phyloP scores from a whole-genome alignment of 2,329 filamentous ascomycete species.

The Exophiala aquamarina region DNA sequence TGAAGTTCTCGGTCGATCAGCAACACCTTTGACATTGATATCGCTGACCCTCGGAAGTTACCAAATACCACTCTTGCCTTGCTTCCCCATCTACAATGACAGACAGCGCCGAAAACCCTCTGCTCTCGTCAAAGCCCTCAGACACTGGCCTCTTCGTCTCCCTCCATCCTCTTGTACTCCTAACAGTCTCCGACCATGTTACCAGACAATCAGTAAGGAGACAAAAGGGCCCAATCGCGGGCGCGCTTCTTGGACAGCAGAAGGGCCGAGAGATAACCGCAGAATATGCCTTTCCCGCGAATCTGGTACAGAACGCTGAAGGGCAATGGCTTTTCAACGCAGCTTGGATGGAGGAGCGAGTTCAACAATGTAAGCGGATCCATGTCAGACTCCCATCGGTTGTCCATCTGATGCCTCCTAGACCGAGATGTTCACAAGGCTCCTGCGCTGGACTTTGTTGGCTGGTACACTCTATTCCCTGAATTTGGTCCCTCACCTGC shows the following conservation, averaged over 20 bases:
- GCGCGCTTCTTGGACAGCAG: constrained; percentile 87
- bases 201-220: constrained; percentile 81
- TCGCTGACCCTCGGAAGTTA: too few relatives aligned
- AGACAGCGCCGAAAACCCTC: constrained; percentile 49
- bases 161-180: constrained; percentile 89
- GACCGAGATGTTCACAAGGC: constrained; percentile 87
- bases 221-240: constrained; percentile 74
- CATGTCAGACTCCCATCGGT: background rate
- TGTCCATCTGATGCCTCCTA: constrained; percentile 38
- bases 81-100: too few relatives aligned
- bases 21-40: too few relatives aligned
- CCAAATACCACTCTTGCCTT: too few relatives aligned
- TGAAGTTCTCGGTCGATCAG: too few relatives aligned
- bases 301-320: constrained; percentile 51
- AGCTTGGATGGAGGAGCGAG: constrained; percentile 71
- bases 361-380: constrained; percentile 74
- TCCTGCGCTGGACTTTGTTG: constrained; percentile 80
- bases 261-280: constrained; percentile 87
- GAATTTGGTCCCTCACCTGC: constrained; percentile 66
- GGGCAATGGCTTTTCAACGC: constrained; percentile 64
- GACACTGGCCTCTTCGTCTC: constrained; percentile 77
- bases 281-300: constrained; percentile 89
- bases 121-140: constrained; percentile 66
- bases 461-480: constrained; percentile 83
- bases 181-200: constrained; percentile 96